Evolutionary conservation across 768 basidiomycete genomes (phyloP), one percentile per base, ranked within the genome.

Genomic region (Pisolithus sp.): DNA sequence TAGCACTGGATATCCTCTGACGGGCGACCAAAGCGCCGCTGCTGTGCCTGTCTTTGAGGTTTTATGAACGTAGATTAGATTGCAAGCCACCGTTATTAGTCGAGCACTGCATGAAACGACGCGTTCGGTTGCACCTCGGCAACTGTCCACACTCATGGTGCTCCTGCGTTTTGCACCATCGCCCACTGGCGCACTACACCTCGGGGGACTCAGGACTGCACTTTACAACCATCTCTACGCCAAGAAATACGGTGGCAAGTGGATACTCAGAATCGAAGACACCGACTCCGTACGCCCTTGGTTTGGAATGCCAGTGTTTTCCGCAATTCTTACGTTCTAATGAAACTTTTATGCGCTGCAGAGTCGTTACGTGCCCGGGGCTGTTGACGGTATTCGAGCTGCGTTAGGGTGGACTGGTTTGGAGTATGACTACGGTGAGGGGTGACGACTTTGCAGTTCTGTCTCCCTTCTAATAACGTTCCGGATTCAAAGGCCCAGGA

Each of bases 91-190:
- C 30, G 26, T 26, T 7, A 26, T 7, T 24, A 24, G 24, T 30
- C 28, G 28, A 8, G 7, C 28, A 30, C 28, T 10, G 10, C 30
- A 10, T 26, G 7, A 26, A 8, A 8, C 30, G 8, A 9, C 28
- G 28, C 4, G 4, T 9, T 30, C 28, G 5, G 10, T 34, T 34
- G 31, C 31, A 34, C 31, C 31, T 34, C 12, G 10, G 31, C 12
- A 34, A 15, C 5, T 34, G 34, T 34, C 34, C 34, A 34, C 23
- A 24, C 43, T 5, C 55, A 83, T 83, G 75, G 77, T 76, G 10
- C 73, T 93, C 17, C 68, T 98, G 15, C 85, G 96, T 15, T 98
- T 99, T 67, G 96, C 95, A 2, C 96, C 96, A 1, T 98, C 96
- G 1, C 96, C 96, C 1, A 99, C 96, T 0, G 96, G 96, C 2